A percentile compares a stretch with the other conserved stretches of the same genome.
Evolutionary conservation across 192 early-diverging fungal genomes (phyloP).

Genomic region (Mortierella claussenii): DNA sequence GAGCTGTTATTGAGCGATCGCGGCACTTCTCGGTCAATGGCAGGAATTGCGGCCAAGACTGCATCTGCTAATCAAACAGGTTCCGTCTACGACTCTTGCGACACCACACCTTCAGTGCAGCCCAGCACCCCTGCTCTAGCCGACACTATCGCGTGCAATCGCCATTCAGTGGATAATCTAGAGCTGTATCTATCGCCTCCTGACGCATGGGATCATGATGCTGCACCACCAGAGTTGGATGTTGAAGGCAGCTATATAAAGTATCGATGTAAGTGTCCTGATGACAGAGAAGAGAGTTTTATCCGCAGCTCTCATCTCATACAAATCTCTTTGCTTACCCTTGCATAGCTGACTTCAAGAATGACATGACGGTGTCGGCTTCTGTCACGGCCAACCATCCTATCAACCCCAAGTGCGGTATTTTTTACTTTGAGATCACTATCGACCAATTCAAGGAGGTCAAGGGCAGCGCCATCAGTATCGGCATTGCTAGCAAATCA

Average conservation of each 20-base stretch:
- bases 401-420: constrained; percentile 29
- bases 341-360: constrained; percentile 45
- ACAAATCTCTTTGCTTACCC: not conserved
- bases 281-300: no score
- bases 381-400: constrained; percentile 51
- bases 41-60: not conserved
- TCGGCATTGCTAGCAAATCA: constrained; percentile 45
- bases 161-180: constrained; percentile 6
- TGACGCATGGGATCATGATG: constrained; percentile 47
- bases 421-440: constrained; percentile 51
- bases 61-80: not conserved
- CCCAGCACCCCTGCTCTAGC: not conserved
- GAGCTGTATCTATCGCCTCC: constrained; percentile 29
- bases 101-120: not conserved
- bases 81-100: no score
- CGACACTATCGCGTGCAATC: not conserved
- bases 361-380: constrained; percentile 50
- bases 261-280: constrained; percentile 39
- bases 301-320: no score
- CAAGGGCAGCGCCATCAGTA: constrained; percentile 48
- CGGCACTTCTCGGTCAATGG: not conserved
- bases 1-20: not conserved
- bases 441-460: constrained; percentile 42
- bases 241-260: constrained; percentile 48
- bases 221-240: constrained; percentile 44